Evolutionary conservation across 2,329 filamentous ascomycete species (phyloP).

Genomic region (Xylariaceae sp.): DNA sequence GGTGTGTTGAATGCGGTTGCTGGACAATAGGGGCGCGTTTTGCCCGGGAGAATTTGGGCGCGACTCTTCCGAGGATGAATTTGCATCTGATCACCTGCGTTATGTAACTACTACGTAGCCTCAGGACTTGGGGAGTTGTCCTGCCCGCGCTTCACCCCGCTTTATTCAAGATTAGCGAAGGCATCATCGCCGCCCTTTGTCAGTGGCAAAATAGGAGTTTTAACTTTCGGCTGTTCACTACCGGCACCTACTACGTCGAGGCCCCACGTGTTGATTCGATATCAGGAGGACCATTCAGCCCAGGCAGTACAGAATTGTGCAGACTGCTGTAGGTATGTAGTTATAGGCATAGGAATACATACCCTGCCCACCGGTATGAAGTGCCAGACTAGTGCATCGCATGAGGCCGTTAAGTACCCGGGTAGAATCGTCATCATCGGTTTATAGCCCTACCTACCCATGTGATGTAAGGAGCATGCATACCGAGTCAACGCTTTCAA

Average conservation of each 20-base stretch:
- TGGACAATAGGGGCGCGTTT: conserved; percentile 23
- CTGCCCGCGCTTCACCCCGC: too few species aligned
- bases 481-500: too few species aligned
- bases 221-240: background rate
- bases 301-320: background rate
- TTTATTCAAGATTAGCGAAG: background rate
- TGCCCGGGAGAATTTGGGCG: too few species aligned
- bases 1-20: conserved; percentile 41
- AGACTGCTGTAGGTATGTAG: background rate
- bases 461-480: background rate
- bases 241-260: too few species aligned
- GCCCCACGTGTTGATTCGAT: too few species aligned
- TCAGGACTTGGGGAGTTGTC: too few species aligned
- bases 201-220: background rate
- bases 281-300: too few species aligned
- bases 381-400: background rate
- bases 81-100: too few species aligned
- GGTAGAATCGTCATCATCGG: background rate
- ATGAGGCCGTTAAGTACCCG: background rate
- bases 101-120: too few species aligned
- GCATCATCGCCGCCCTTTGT: background rate
- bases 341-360: too few species aligned
- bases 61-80: too few species aligned
- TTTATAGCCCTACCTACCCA: background rate
- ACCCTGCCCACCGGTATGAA: too few species aligned